These are phyloP conservation scores for Aspergillus costaricaensis DNA, from an alignment of 2,329 filamentous ascomycete species.

Conservation along the genomic window DNA sequence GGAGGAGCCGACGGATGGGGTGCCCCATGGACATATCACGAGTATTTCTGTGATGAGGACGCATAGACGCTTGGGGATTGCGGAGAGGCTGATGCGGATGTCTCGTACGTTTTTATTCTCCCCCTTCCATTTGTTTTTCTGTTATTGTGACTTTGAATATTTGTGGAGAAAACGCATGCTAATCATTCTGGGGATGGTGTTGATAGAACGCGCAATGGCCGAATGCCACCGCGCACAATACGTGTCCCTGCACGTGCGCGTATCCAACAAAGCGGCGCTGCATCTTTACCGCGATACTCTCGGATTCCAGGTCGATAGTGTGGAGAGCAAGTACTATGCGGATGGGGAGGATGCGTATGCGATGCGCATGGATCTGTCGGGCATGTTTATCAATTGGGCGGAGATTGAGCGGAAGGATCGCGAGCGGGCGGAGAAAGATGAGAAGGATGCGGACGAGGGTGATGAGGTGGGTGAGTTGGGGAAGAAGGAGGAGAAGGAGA, in stretches of 20 bases:
- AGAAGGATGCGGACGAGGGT: conserved; percentile 60
- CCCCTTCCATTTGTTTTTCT: background rate
- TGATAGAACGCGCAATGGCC: conserved; percentile 86
- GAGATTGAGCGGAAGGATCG: conserved; percentile 46
- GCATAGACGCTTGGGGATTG: conserved; percentile 84
- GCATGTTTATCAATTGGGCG: conserved; percentile 50
- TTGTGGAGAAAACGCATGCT: background rate
- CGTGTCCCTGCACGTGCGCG: conserved; percentile 92
- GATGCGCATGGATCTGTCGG: conserved; percentile 82
- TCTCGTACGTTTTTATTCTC: conserved; percentile 64
- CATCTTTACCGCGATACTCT: conserved; percentile 91
- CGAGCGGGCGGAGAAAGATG: conserved; percentile 35
- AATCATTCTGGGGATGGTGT: background rate
- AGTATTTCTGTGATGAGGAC: conserved; percentile 95
- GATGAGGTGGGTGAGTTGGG: conserved; percentile 70
- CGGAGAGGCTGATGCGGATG: conserved; percentile 97
- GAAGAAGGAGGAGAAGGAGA: conserved; percentile 46
- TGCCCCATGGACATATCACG: conserved; percentile 95
- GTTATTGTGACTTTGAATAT: too few species aligned
- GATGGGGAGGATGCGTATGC: conserved; percentile 95
- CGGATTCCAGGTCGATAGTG: conserved; percentile 80
- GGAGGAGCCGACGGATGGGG: conserved; percentile 87
- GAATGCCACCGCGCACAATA: conserved; percentile 90
- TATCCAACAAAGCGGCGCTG: conserved; percentile 88
- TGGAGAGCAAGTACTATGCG: conserved; percentile 66